A percentile compares a stretch with the other conserved stretches of the same genome.
Conservation (phyloP, 148 eudicot species). For the Limonium bicolor region DNA sequence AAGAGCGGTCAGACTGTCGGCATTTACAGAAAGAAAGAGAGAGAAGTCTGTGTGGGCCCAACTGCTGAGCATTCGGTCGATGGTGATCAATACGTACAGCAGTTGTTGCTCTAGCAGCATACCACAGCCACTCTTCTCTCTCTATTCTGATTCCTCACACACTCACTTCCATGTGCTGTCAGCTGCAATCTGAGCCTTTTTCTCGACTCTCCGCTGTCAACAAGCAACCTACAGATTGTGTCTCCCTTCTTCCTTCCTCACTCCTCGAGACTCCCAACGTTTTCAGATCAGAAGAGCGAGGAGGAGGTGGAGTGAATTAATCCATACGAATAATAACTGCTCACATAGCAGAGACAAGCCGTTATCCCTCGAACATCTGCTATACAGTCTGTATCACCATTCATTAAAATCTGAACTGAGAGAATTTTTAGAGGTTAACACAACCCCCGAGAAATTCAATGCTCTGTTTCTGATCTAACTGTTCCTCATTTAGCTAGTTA, state of each 20-base stretch:
- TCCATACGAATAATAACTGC: neutral
- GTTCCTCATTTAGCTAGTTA: too few relatives aligned
- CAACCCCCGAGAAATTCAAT: neutral
- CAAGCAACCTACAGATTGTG: neutral
- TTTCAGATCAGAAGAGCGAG: neutral
- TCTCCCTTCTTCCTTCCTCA: too few relatives aligned
- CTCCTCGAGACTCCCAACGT: neutral
- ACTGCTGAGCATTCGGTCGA: too few relatives aligned
- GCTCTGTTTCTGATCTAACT: neutral
- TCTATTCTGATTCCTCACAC: neutral
- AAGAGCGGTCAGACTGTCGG: too few relatives aligned
- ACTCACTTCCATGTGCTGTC: conserved; percentile 5
- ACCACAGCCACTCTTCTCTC: too few relatives aligned
- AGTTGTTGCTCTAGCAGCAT: too few relatives aligned
- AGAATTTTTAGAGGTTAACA: neutral
- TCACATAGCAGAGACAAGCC: too few relatives aligned
- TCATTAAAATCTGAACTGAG: neutral
- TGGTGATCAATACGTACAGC: too few relatives aligned
- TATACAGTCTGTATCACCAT: neutral
- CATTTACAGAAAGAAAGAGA: too few relatives aligned
- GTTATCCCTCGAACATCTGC: neutral
- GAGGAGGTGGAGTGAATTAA: neutral
- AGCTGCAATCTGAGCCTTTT: too few relatives aligned
- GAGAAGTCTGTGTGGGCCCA: too few relatives aligned
- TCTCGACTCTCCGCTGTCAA: conserved; percentile 6